Evolutionary conservation across 768 basidiomycete genomes (phyloP).

Genomic region (Dacryopinax spathularia): DNA sequence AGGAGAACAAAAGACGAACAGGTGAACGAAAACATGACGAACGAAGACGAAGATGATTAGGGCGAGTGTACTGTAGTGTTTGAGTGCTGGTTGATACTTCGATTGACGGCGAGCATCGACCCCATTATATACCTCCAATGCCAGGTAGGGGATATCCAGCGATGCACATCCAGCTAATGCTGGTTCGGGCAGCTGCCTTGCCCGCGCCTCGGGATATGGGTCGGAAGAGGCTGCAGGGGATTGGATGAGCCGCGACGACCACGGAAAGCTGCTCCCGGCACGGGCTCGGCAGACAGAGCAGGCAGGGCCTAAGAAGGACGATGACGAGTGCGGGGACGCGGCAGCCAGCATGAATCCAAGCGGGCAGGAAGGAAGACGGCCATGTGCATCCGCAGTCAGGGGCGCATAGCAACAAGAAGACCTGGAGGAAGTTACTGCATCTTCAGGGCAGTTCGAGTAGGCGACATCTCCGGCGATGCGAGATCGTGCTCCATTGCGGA

Average conservation of each 20-base stretch:
- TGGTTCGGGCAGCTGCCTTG: neutral
- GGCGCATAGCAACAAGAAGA: neutral
- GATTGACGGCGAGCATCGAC: too few species aligned
- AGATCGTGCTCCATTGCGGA: too few species aligned
- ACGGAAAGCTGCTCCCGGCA: slow-evolving; percentile 2
- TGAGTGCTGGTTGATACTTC: too few species aligned
- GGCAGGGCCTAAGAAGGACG: neutral
- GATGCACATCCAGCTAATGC: neutral
- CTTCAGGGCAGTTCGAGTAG: neutral
- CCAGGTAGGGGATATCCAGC: neutral
- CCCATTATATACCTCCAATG: neutral
- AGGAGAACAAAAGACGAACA: neutral
- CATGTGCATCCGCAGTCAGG: slow-evolving; percentile 1
- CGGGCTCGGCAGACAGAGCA: neutral
- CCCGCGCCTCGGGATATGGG: neutral
- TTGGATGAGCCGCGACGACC: neutral
- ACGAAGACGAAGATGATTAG: neutral
- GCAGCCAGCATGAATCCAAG: neutral
- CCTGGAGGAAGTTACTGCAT: neutral
- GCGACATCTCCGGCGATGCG: too few species aligned
- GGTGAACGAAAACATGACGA: neutral
- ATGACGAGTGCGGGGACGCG: neutral
- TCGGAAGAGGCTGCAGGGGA: neutral
- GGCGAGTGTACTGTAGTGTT: too few species aligned
- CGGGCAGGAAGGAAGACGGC: neutral